Base-by-base conservation (phyloP, 768 basidiomycete species). In the Pleurotus tuoliensis region DNA sequence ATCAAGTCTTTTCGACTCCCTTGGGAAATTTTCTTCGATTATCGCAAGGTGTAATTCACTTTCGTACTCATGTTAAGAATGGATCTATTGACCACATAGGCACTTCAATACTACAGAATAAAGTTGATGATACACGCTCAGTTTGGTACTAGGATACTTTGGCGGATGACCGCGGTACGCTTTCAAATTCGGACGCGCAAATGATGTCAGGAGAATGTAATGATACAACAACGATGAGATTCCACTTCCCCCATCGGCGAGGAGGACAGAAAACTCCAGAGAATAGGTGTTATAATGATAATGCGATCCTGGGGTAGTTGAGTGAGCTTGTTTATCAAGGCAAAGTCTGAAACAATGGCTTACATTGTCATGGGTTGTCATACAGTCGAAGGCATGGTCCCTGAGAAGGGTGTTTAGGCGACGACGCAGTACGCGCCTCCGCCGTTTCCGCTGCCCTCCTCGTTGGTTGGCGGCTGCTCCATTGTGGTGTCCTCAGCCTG, bases 341-440 rank as follows among this genome's bases (percentile, higher is more conserved):
- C 15, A 12, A 2, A 15, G 0, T 25, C 7, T 5, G 30, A 34
- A 5, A 5, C n/a, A 34, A 5, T 3, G 15, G 27, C 11, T 27
- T 15, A 50, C 48, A 34, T 50, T 12, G 20, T 50, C 20, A 50
- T 50, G 48, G 11, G n/a, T 27, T n/a, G 41, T 44, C 41, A 44
- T 16, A 22, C n/a, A 44, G 41, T 44, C 7, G 41, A 22, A 16
- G 41, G 20, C 27, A 12, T 9, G 48, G 22, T 25, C 20, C 48
- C 22, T 15, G 7, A 20, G 27, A 34, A 34, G 37, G 6, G 48
- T 47, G 41, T 13, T 50, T 38, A 50, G 48, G 48, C 48, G 20
- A 50, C n/a, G 48, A 50, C 25, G 25, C 48, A 50, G 48, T 50
- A 50, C 9, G 48, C 48, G 22, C 48, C 48, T 50, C 48, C 48